Conservation (phyloP, 768 basidiomycete genomes). For the Tubosaeta sp. region DNA sequence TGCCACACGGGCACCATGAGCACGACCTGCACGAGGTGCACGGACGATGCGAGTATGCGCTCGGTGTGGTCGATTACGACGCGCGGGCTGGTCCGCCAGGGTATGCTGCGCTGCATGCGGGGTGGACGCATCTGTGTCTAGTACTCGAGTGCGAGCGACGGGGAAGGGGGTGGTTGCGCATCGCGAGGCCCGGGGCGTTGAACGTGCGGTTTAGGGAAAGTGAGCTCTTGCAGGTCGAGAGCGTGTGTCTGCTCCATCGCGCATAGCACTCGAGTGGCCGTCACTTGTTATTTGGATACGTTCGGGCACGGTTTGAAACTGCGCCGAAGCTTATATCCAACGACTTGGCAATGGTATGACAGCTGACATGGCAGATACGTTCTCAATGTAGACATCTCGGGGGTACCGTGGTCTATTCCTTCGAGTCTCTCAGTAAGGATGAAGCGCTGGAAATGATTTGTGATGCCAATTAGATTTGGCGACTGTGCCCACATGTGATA, state of each 20-base stretch:
- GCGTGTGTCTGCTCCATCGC: conserved; percentile 20
- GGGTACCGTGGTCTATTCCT: too few species aligned
- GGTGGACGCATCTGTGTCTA: conserved; percentile 18
- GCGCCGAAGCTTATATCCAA: too few species aligned
- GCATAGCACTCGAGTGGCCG: not conserved
- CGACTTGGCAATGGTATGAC: too few species aligned
- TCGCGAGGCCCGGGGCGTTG: conserved; percentile 17
- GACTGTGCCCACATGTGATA: too few species aligned
- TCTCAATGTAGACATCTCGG: too few species aligned
- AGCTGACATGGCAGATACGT: too few species aligned
- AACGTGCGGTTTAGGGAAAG: conserved; percentile 22
- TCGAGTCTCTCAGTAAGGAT: too few species aligned
- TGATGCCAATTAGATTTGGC: too few species aligned
- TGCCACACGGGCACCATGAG: conserved; percentile 7
- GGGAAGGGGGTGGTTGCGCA: conserved; percentile 19
- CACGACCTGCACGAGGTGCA: conserved; percentile 5
- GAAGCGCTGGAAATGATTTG: too few species aligned
- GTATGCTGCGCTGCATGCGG: conserved; percentile 16
- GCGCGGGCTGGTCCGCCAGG: conserved; percentile 17
- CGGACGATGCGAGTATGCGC: conserved; percentile 14
- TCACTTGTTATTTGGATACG: too few species aligned
- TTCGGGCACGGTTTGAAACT: too few species aligned
- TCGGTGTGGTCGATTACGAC: conserved; percentile 24
- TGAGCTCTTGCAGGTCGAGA: conserved; percentile 18
- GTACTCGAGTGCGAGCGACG: conserved; percentile 21